Base-by-base conservation (phyloP, 805 yeast genomes). In the Cyberlindnera euphorbiae region DNA sequence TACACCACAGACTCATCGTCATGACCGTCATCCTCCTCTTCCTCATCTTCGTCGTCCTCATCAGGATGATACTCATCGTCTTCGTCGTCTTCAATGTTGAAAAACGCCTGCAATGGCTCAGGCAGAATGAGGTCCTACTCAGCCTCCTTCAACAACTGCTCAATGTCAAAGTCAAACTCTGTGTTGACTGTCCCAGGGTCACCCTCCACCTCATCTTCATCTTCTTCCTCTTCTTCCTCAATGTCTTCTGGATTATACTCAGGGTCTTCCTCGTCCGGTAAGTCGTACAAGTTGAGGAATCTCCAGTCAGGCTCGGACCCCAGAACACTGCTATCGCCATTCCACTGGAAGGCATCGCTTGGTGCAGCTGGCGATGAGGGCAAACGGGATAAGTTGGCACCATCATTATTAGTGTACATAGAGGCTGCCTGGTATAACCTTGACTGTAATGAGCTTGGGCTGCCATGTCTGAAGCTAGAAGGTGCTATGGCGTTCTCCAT, bases 11-110 rank as follows among this genome's bases (percentile, higher is more conserved):
- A 37, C 8, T 26, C 33, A n/a, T 34, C 42, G 8, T 31, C 44
- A 7, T 30, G 35, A 5, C n/a, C 31, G 14, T 30, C 38, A n/a
- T 38, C 36, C 7, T 30, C 32, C 8, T 25, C 24, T 12, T 32
- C 37, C 7, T 22, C 37, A 2, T 25, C 37, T 6, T 26, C 42
- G 5, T 30, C 41, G 10, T 31, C 43, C 9, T 28, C 39, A 13
- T 28, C 38, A 9, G 40, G 41, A 8, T 43, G 44, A 18, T 40
- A 37, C 22, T 44, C 47, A 5, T 41, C 45, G 13, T 36, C 44
- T 17, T 37, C 41, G 16, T 37, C 44, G 6, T 35, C 43, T 11
- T 37, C 41, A n/a, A 30, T 37, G 16, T 35, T 25, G 5, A 36
- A 15, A 12, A 32, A n/a, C 11, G 24, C 33, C 2, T 31, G n/a